phyloP scores from a whole-genome alignment of 1,284 basidiomycete species.

The Ganoderma sinense region DNA sequence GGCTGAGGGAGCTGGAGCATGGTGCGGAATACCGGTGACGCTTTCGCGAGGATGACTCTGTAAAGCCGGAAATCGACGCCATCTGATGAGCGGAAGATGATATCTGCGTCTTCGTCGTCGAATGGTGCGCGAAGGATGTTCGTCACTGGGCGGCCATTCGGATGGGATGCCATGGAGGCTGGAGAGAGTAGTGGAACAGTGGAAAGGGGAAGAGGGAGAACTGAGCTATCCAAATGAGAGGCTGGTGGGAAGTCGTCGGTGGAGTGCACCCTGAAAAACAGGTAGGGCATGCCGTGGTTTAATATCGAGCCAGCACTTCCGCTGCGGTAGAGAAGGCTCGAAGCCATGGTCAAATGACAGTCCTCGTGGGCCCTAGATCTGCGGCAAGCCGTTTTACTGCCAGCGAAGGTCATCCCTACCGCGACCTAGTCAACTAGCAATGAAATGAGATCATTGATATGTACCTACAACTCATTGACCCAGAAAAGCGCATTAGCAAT shows the following conservation, averaged over 20 bases:
- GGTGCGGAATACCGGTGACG: conserved; percentile 17
- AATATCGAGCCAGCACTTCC: background rate
- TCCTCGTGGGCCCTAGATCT: background rate
- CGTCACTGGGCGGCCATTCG: background rate
- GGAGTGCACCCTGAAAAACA: background rate
- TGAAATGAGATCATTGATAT: background rate
- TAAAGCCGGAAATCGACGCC: conserved; percentile 25
- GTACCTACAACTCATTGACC: background rate
- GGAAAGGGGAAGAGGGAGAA: background rate
- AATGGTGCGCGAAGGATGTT: conserved; percentile 9
- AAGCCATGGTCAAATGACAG: background rate
- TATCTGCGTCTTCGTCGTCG: conserved; percentile 21
- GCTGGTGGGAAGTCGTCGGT: background rate
- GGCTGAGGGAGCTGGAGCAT: conserved; percentile 32
- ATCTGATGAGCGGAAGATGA: conserved; percentile 25
- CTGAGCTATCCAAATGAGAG: background rate
- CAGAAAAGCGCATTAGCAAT: background rate
- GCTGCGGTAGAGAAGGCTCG: background rate
- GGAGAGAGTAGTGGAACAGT: background rate
- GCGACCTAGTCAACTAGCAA: background rate
- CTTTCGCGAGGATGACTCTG: conserved; percentile 23
- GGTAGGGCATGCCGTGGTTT: background rate
- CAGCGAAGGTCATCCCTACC: background rate
- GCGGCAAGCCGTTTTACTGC: background rate
- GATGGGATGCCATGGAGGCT: background rate